Conservation (phyloP, 768 basidiomycete species). For the Leccinellum albellum region DNA sequence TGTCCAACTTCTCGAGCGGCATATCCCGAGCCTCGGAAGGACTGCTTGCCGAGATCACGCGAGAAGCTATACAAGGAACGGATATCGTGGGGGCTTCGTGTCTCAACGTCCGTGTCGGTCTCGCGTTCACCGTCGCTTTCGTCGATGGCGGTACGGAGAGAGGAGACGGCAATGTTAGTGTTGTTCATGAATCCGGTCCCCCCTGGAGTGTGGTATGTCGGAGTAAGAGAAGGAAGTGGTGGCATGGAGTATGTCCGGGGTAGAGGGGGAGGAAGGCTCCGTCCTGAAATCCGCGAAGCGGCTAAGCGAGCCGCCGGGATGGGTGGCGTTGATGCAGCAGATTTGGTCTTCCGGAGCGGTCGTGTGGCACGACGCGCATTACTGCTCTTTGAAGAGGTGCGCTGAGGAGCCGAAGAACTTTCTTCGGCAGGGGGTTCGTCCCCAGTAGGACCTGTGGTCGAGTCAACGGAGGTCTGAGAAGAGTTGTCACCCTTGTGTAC, state of each 20-base stretch:
- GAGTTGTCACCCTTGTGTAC: slow-evolving; percentile 52
- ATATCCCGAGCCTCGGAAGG: slow-evolving; percentile 23
- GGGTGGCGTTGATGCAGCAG: slow-evolving; percentile 34
- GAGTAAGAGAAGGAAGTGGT: slow-evolving; percentile 27
- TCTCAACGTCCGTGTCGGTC: slow-evolving; percentile 31
- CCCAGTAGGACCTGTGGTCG: slow-evolving; percentile 19
- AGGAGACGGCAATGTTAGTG: slow-evolving; percentile 35
- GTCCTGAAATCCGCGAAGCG: slow-evolving; percentile 31
- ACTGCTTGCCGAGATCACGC: slow-evolving; percentile 27
- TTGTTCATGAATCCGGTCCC: slow-evolving; percentile 31
- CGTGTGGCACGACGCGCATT: slow-evolving; percentile 28
- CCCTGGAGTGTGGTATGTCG: slow-evolving; percentile 27
- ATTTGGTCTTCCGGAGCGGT: slow-evolving; percentile 33
- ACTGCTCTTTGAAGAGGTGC: slow-evolving; percentile 21
- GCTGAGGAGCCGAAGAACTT: slow-evolving; percentile 20
- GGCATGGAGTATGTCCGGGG: slow-evolving; percentile 34
- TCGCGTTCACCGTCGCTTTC: slow-evolving; percentile 34
- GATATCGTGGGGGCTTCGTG: slow-evolving; percentile 25
- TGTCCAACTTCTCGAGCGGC: slow-evolving; percentile 22
- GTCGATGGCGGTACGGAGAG: slow-evolving; percentile 33
- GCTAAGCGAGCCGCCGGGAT: slow-evolving; percentile 32
- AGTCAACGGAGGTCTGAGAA: slow-evolving; percentile 33
- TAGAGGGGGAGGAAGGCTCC: slow-evolving; percentile 27
- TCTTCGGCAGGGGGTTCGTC: slow-evolving; percentile 25
- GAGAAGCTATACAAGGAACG: slow-evolving; percentile 34